Base-by-base conservation (phyloP, 73 alveolate genomes). In the Symbiodinium natans region DNA sequence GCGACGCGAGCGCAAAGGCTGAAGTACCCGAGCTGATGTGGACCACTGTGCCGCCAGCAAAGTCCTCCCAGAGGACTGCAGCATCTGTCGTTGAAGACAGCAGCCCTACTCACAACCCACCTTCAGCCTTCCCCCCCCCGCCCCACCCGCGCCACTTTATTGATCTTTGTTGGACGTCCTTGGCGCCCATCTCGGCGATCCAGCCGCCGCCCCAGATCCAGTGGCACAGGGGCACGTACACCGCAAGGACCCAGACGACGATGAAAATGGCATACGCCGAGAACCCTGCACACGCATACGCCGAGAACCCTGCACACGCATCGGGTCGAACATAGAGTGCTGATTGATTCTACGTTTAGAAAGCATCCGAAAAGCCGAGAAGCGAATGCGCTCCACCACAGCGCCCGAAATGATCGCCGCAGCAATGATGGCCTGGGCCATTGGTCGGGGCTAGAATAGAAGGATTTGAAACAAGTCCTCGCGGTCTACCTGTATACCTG, bases 331-430 rank as follows among this genome's bases (percentile, higher is more conserved):
- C n/a, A n/a, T n/a, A n/a, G n/a, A n/a, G n/a, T n/a, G n/a, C n/a
- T n/a, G n/a, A n/a, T n/a, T n/a, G n/a, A n/a, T n/a, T n/a, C n/a
- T n/a, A n/a, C n/a, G n/a, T n/a, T n/a, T n/a, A n/a, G n/a, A n/a
- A n/a, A n/a, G n/a, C n/a, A n/a, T n/a, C n/a, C n/a, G n/a, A n/a
- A n/a, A n/a, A 29, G 71, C 71, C 71, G 82, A 46, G 82, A 86
- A 83, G 3, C 92, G 92, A 42, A 83, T 83, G 77, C 92, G 92
- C 92, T 83, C 92, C 74, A 83, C 92, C 92, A 83, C 43, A 21
- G 92, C 43, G n/a, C 92, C 92, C 3, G 92, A 83, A 21, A 83
- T 83, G 46, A 83, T 83, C 21, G 92, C 92, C 43, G 43, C 92
- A 41, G 92, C 74, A 83, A 83, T 52, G 71, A 52, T 52, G 71